A percentile compares a stretch with the other conserved stretches of the same genome.
Evolutionary conservation across 208 protist species (phyloP).

Genomic region (Wallacemonas sp.): DNA sequence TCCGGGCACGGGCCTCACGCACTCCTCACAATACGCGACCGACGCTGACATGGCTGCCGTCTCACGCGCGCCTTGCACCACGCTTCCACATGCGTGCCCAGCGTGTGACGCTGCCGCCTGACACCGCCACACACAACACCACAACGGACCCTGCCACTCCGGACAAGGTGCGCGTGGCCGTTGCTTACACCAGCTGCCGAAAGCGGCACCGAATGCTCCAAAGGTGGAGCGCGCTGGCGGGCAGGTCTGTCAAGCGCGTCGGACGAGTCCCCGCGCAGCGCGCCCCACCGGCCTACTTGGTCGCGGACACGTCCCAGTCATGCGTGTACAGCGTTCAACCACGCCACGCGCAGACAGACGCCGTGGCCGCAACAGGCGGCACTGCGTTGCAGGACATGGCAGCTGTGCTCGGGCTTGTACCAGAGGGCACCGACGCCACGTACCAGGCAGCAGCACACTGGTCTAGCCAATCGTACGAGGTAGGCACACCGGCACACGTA

Average conservation of each 20-base stretch:
- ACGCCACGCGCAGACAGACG: not conserved
- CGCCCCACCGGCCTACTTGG: constrained; percentile 17
- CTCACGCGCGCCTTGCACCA: constrained; percentile 40
- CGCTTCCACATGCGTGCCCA: constrained; percentile 35
- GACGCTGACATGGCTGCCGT: constrained; percentile 53
- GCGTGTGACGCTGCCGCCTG: not conserved
- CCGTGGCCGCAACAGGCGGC: too few relatives aligned
- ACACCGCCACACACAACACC: too few relatives aligned
- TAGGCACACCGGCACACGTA: not conserved
- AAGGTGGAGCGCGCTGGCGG: constrained; percentile 29
- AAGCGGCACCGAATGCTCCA: constrained; percentile 72
- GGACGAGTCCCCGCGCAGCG: not conserved
- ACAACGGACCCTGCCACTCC: too few relatives aligned
- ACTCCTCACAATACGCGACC: not conserved
- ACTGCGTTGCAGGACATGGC: not conserved
- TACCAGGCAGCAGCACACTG: not conserved
- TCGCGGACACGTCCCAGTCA: constrained; percentile 40
- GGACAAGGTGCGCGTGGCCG: constrained; percentile 23
- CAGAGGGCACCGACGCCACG: not conserved
- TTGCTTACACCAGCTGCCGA: constrained; percentile 19
- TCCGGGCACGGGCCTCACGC: not conserved
- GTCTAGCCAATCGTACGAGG: not conserved
- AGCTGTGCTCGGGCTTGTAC: not conserved
- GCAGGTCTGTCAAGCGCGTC: not conserved
- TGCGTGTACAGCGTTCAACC: constrained; percentile 39